Evolutionary conservation across 257 asterid species (phyloP).

Genomic region (Euphrasia confusa): DNA sequence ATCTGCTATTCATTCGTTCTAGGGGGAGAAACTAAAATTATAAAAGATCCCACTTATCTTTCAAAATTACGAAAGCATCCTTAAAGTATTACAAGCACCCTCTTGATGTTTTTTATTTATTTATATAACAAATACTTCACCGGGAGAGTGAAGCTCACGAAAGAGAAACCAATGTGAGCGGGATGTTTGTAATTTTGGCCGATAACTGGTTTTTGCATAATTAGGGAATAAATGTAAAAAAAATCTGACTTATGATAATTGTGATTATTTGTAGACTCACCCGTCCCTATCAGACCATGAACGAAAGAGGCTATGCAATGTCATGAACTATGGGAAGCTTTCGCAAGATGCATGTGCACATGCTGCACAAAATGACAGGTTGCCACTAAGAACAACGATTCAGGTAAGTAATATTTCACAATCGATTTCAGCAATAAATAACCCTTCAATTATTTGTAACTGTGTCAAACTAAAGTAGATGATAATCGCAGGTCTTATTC

Average conservation of each 20-base stretch:
- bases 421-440: not conserved
- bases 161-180: not conserved
- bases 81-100: not conserved
- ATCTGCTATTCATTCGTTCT: not conserved
- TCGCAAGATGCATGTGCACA: conserved; percentile 81
- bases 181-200: not conserved
- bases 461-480: conserved; percentile 2
- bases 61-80: not conserved
- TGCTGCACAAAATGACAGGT: conserved; percentile 86
- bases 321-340: conserved; percentile 74
- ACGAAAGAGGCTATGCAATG: conserved; percentile 65
- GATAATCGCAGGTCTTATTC: conserved; percentile 48
- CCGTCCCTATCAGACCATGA: conserved; percentile 70
- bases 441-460: no score
- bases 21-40: not conserved
- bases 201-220: no score
- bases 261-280: conserved; percentile 42
- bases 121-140: not conserved
- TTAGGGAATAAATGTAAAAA: no score
- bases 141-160: not conserved
- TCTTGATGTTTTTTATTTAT: not conserved
- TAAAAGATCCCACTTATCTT: not conserved
- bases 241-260: not conserved
- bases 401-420: conserved; percentile 44
- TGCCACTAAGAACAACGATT: conserved; percentile 73